Evolutionary conservation across 139 green algal genomes (phyloP), one percentile per base, ranked within the genome.

Genomic region (Coelastrella sp.): DNA sequence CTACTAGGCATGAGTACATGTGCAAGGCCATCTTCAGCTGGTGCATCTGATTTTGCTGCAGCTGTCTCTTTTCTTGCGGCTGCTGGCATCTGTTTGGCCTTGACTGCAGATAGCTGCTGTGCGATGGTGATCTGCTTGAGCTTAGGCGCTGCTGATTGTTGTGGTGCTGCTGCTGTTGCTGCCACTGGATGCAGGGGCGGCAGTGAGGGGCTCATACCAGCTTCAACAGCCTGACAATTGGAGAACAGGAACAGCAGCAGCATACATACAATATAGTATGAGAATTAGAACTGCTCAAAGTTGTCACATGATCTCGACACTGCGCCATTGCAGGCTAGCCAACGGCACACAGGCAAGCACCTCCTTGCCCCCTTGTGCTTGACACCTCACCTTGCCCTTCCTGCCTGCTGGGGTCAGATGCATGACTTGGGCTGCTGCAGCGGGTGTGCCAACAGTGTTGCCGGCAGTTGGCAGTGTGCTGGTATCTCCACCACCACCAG

Each of bases 101-200:
- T 49, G n/a, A 58, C 15, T 17, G 82, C 82, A 8, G 82, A 87
- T 12, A 87, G 82, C 82, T 79, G 63, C 82, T 87, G 49, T 15
- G 63, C 20, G 0, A 79, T 68, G 27, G 24, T 68, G 8, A 63
- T 49, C 65, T 87, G 82, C 82, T 57, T 27, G 60, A 79, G 65
- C 10, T 65, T 57, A 10, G 82, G 63, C 35, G 82, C n/a, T 84
- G 78, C 10, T 25, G 9, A 11, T 27, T 25, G 8, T 15, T 27
- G 19, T 27, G 27, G 15, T 66, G 35, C 1, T 66, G 78, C 24
- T 78, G 65, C 15, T 63, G 25, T 61, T 78, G 49, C 15, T 87
- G 79, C 79, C 60, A 10, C 8, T 14, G 57, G 74, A 22, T 82
- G 79, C 79, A 27, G 73, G 12, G 22, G 22, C n/a, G 35, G 78